Conservation (phyloP, 1,139 yeast species). For the Kodamaea sp. region DNA sequence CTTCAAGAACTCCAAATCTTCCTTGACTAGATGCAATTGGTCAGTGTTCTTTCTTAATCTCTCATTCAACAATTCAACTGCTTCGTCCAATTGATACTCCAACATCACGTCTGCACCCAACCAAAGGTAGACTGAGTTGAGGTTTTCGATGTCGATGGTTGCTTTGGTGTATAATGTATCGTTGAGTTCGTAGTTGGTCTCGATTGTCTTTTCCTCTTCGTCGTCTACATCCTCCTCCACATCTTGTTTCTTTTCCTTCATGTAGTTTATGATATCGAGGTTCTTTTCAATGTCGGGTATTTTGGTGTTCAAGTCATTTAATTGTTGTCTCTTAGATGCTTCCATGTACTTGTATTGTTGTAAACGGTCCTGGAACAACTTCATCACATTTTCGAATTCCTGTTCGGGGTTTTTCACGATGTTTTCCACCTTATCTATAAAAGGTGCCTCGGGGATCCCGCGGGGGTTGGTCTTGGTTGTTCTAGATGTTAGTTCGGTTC, state of each 20-base stretch:
- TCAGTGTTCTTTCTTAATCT: slow-evolving; percentile 65
- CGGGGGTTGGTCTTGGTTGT: slow-evolving; percentile 71
- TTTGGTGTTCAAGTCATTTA: slow-evolving; percentile 66
- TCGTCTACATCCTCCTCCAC: slow-evolving; percentile 25
- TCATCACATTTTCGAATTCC: slow-evolving; percentile 72
- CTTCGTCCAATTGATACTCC: slow-evolving; percentile 90
- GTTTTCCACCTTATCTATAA: slow-evolving; percentile 81
- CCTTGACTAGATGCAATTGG: slow-evolving; percentile 63
- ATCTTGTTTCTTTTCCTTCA: slow-evolving; percentile 47
- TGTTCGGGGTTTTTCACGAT: slow-evolving; percentile 61
- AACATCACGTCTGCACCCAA: slow-evolving; percentile 97
- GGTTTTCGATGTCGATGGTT: slow-evolving; percentile 50
- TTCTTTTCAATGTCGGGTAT: slow-evolving; percentile 91
- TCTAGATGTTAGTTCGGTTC: slow-evolving; percentile 34
- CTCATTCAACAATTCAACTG: slow-evolving; percentile 63
- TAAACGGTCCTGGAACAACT: slow-evolving; percentile 74
- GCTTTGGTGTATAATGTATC: slow-evolving; percentile 92
- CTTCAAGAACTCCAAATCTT: slow-evolving; percentile 84
- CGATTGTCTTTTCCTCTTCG: slow-evolving; percentile 41
- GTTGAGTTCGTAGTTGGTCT: slow-evolving; percentile 83
- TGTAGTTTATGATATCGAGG: slow-evolving; percentile 65
- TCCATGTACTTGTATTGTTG: slow-evolving; percentile 88
- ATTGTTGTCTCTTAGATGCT: slow-evolving; percentile 70
- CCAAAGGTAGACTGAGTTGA: slow-evolving; percentile 76
- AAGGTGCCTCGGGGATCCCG: slow-evolving; percentile 97